Percentiles rank a stretch among this genome's conserved stretches.
Evolutionary conservation across 164 flowering plant genomes (phyloP).

Genomic region (Sedum album): DNA sequence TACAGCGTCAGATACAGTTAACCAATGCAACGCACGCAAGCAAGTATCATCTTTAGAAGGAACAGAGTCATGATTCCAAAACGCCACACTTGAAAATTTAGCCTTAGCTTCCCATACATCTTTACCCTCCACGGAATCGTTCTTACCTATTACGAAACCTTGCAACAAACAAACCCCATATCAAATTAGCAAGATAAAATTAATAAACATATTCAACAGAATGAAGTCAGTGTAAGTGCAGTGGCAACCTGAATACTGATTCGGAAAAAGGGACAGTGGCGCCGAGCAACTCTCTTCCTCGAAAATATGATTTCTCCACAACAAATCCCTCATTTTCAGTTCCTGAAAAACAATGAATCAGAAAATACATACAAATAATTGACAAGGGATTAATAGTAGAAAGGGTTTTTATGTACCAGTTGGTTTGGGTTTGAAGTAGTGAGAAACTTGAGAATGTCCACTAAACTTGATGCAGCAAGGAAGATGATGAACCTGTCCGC

Average conservation of each 20-base stretch:
- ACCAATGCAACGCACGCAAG: constrained; percentile 69
- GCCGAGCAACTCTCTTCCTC: constrained; percentile 91
- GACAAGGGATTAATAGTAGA: background rate
- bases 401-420: constrained; percentile 13
- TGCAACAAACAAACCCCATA: background rate
- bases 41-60: constrained; percentile 71
- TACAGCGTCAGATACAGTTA: constrained; percentile 72
- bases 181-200: background rate
- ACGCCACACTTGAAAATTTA: constrained; percentile 44
- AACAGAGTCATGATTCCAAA: constrained; percentile 80
- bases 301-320: constrained; percentile 67
- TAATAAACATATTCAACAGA: too few species aligned
- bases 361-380: background rate
- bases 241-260: constrained; percentile 63
- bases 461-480: constrained; percentile 80
- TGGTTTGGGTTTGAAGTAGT: constrained; percentile 69
- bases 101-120: constrained; percentile 59
- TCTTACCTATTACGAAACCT: constrained; percentile 77
- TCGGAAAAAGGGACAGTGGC: constrained; percentile 51
- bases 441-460: constrained; percentile 66
- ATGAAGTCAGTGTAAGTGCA: too few species aligned
- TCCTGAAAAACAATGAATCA: constrained; percentile 22
- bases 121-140: constrained; percentile 24
- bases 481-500: constrained; percentile 62
- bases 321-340: constrained; percentile 53